Base-by-base conservation (phyloP, 2,329 filamentous ascomycete species). In the Fusarium multiceps region DNA sequence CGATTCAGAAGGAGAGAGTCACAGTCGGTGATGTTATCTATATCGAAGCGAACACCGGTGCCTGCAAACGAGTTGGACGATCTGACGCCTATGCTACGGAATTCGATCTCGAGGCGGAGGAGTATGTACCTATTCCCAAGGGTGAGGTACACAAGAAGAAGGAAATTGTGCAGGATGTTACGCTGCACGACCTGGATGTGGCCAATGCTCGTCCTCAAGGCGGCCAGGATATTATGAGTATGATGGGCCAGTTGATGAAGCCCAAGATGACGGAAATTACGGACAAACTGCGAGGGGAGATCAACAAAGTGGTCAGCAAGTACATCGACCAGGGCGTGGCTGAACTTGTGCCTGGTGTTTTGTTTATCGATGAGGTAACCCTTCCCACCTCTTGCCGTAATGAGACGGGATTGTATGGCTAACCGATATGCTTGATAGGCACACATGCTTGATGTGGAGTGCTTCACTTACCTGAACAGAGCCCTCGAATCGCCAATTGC, bases 161-260 rank as follows among this genome's bases (percentile, higher is more conserved):
- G 86, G 96, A 99, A 83, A 97, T 99, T 74, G 96, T 99, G 37
- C 96, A 99, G 80, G 96, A 99, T 77, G 96, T 99, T 68, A 98
- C 96, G 47, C 87, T 99, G 70, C 96, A 99, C 81, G 96, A 99
- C 78, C 86, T 99, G 59, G 96, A 99, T 78, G 92, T 98, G 68
- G 96, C 96, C 71, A 99, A 99, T 77, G 92, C 96, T 16, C 87
- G 95, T 76, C 96, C 96, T 7, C 94, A 98, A 84, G 96, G 96
- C 55, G 96, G 96, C 46, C 96, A 99, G 85, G 96, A 99, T 80
- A 97, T 99, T 72, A 98, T 99, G 94, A 98, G 94, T 84, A 98
- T 99, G 96, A 98, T 99, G 95, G 96, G 96, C 76, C 96, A 99
- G 82, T 84, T 99, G 77, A 98, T 98, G 94, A 98, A 98, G 87